These are phyloP conservation scores for Vickermania ingenoplastis DNA, from an alignment of 208 protist genomes.

Conservation along the genomic window DNA sequence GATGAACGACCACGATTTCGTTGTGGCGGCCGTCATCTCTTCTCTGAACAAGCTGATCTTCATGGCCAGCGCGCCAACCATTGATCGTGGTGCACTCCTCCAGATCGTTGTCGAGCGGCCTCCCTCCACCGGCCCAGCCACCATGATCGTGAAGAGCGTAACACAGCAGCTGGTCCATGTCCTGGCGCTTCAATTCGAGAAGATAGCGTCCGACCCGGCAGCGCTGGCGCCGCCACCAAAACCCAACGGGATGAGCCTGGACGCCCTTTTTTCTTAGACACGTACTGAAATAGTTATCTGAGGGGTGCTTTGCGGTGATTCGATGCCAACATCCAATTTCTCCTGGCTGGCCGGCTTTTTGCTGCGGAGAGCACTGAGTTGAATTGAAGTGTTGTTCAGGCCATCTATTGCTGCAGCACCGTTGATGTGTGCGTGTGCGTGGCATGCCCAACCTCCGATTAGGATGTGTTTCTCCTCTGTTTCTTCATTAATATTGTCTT, in stretches of 20 bases:
- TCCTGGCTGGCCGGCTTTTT: too few species aligned
- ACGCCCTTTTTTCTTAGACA: slow-evolving; percentile 40
- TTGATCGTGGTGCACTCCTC: background rate
- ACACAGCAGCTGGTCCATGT: background rate
- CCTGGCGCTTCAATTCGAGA: background rate
- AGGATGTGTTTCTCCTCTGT: too few species aligned
- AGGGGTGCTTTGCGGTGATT: too few species aligned
- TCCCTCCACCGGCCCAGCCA: background rate
- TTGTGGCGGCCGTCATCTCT: background rate
- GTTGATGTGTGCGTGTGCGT: slow-evolving; percentile 30
- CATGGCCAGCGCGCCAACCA: background rate
- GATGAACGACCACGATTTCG: background rate
- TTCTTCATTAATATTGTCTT: too few species aligned
- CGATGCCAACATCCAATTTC: too few species aligned
- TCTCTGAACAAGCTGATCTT: background rate
- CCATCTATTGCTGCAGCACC: slow-evolving; percentile 22
- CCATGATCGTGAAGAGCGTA: background rate
- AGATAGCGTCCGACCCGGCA: background rate
- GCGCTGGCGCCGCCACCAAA: background rate
- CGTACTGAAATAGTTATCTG: background rate
- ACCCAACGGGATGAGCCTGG: slow-evolving; percentile 11
- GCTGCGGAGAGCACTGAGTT: too few species aligned
- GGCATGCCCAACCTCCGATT: too few species aligned
- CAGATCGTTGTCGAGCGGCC: background rate
- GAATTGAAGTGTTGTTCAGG: background rate